Percentiles rank a stretch among this genome's conserved stretches.
Conservation (phyloP, 78 protist species). For the Trichosphaerium sp. region DNA sequence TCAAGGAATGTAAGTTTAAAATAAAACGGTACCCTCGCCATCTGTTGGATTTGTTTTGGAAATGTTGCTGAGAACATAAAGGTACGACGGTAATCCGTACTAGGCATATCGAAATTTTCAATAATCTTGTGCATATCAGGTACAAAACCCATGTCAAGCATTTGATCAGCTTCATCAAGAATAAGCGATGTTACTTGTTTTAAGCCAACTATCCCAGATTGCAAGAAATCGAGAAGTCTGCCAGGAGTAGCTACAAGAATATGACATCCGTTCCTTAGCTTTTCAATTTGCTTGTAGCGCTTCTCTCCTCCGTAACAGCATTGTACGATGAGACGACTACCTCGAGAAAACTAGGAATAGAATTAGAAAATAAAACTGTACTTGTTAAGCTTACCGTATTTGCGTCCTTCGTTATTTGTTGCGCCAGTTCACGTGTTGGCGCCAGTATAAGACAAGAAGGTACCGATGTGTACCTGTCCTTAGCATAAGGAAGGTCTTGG, state of each 20-base stretch:
- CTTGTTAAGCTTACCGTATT: too few relatives aligned
- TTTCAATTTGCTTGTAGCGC: slow-evolving; percentile 67
- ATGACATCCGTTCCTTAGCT: slow-evolving; percentile 86
- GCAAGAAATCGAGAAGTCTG: slow-evolving; percentile 88
- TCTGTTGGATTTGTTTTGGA: slow-evolving; percentile 83
- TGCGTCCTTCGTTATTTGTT: slow-evolving; percentile 85
- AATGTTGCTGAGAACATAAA: slow-evolving; percentile 98
- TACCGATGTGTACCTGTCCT: slow-evolving; percentile 40
- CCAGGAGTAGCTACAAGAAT: slow-evolving; percentile 98
- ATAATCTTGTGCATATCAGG: slow-evolving; percentile 76
- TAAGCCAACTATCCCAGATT: slow-evolving; percentile 52
- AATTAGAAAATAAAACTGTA: too few relatives aligned
- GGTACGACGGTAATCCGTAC: slow-evolving; percentile 68
- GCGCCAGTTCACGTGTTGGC: slow-evolving; percentile 97
- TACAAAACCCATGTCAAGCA: slow-evolving; percentile 94
- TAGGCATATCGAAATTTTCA: too few relatives aligned
- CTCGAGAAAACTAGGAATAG: slow-evolving; percentile 57
- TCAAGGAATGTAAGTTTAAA: slow-evolving; percentile 40
- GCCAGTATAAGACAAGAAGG: slow-evolving; percentile 86
- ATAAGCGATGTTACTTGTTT: slow-evolving; percentile 84
- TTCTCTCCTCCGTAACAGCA: slow-evolving; percentile 95
- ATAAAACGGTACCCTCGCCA: slow-evolving; percentile 83
- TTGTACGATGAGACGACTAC: too few relatives aligned
- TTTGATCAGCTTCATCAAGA: slow-evolving; percentile 96
- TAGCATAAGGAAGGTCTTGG: slow-evolving; percentile 13